These are phyloP conservation scores for Phytophthora brassicae DNA, from an alignment of 352 stramenopile species.

Conservation along the genomic window DNA sequence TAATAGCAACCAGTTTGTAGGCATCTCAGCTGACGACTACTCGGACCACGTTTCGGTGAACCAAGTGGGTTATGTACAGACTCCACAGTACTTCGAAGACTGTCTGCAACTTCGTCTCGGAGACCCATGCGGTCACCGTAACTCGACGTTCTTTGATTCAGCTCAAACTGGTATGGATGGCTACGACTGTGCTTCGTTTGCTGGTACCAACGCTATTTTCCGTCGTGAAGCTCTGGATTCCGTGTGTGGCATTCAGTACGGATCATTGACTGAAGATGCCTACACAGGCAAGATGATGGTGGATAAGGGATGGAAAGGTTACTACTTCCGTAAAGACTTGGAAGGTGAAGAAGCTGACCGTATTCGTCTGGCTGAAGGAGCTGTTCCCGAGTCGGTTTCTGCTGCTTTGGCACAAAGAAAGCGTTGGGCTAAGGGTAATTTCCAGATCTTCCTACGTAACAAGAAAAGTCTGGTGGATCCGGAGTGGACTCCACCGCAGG, in stretches of 20 bases:
- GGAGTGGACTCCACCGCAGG: constrained; percentile 49
- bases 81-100: constrained; percentile 74
- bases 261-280: constrained; percentile 72
- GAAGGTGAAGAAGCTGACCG: constrained; percentile 69
- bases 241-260: constrained; percentile 74
- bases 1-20: constrained; percentile 49
- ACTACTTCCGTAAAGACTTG: constrained; percentile 79
- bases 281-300: constrained; percentile 84
- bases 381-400: constrained; percentile 65
- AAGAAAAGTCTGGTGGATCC: constrained; percentile 66
- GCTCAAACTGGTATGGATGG: constrained; percentile 74
- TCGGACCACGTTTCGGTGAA: constrained; percentile 72
- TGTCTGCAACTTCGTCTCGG: constrained; percentile 64
- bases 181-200: constrained; percentile 73
- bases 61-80: constrained; percentile 76
- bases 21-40: constrained; percentile 60
- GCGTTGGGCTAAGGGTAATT: constrained; percentile 79
- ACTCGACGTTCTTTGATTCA: constrained; percentile 75
- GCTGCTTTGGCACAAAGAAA: constrained; percentile 65
- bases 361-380: constrained; percentile 67
- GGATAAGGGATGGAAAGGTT: constrained; percentile 76
- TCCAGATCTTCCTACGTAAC: constrained; percentile 73
- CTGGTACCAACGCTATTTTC: constrained; percentile 79
- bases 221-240: constrained; percentile 72
- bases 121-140: constrained; percentile 66